Conservation (phyloP, 1,284 basidiomycete species). For the Rhodotorula sp. region DNA sequence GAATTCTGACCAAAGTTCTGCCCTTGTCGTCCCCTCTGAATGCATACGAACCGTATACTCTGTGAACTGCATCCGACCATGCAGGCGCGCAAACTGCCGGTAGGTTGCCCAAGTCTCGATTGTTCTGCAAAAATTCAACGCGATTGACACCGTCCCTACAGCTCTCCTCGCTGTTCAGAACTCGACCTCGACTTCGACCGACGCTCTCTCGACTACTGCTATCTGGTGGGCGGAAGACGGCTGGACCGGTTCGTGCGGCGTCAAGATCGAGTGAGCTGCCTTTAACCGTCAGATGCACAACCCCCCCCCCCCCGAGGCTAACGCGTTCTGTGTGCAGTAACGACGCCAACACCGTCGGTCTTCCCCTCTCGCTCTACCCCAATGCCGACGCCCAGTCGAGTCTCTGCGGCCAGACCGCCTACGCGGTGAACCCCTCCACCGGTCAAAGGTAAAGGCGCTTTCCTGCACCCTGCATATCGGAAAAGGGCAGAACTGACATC, state of each 20-base stretch:
- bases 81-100: not conserved
- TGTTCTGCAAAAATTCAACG: not conserved
- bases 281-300: not conserved
- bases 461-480: not conserved
- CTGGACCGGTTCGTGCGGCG: constrained; percentile 28
- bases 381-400: constrained; percentile 13
- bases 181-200: constrained; percentile 3
- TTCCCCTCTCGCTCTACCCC: constrained; percentile 28
- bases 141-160: not conserved
- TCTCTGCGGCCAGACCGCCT: constrained; percentile 23
- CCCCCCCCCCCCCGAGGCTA: too few species aligned
- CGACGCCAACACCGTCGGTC: constrained; percentile 11
- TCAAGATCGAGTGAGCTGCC: constrained; percentile 11
- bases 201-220: constrained; percentile 23
- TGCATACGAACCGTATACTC: not conserved
- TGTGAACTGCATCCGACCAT: not conserved
- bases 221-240: constrained; percentile 29
- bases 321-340: not conserved
- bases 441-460: constrained; percentile 11
- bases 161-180: constrained; percentile 6
- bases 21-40: not conserved
- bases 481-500: not conserved
- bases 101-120: not conserved
- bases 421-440: constrained; percentile 18
- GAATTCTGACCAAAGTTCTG: too few species aligned